Conservation (phyloP, 192 early-diverging fungal genomes). For the Mortierella alpina region DNA sequence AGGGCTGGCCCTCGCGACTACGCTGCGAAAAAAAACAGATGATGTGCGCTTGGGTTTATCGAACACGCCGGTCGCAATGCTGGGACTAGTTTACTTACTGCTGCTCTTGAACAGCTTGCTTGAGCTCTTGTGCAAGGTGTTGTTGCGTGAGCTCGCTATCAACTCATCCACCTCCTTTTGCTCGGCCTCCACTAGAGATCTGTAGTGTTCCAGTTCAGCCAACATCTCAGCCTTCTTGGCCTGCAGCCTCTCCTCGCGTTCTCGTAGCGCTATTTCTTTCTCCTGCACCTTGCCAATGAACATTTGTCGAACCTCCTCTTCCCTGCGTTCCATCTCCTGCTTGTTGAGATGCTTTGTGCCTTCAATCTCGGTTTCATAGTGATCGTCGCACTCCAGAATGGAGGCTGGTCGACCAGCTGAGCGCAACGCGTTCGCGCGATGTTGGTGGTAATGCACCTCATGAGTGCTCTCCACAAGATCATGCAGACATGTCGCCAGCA, state of each 20-base stretch:
- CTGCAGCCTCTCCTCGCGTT: constrained; percentile 49
- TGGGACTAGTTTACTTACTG: constrained; percentile 3
- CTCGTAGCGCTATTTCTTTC: constrained; percentile 52
- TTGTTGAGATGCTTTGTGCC: constrained; percentile 63
- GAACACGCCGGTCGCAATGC: too few species aligned
- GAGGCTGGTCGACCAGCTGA: constrained; percentile 77
- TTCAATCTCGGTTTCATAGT: constrained; percentile 76
- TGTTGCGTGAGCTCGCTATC: constrained; percentile 3
- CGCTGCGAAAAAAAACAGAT: too few species aligned
- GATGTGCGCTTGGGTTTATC: too few species aligned
- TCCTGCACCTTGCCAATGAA: constrained; percentile 59
- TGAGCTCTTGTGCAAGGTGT: constrained; percentile 13
- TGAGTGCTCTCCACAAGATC: constrained; percentile 86
- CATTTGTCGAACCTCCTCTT: constrained; percentile 75
- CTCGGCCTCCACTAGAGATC: constrained; percentile 13
- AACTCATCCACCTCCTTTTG: constrained; percentile 30
- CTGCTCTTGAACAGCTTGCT: constrained; percentile 29
- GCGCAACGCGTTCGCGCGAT: constrained; percentile 73
- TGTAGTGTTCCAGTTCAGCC: constrained; percentile 31
- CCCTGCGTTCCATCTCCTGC: constrained; percentile 77
- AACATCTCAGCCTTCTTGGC: constrained; percentile 27
- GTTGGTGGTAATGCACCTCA: constrained; percentile 75
- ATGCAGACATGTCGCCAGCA: constrained; percentile 74
- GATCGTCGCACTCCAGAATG: constrained; percentile 83
- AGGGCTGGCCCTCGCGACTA: neutral